These are phyloP conservation scores for Nemania abortiva DNA, from an alignment of 2,329 filamentous ascomycete genomes.

Conservation along the genomic window DNA sequence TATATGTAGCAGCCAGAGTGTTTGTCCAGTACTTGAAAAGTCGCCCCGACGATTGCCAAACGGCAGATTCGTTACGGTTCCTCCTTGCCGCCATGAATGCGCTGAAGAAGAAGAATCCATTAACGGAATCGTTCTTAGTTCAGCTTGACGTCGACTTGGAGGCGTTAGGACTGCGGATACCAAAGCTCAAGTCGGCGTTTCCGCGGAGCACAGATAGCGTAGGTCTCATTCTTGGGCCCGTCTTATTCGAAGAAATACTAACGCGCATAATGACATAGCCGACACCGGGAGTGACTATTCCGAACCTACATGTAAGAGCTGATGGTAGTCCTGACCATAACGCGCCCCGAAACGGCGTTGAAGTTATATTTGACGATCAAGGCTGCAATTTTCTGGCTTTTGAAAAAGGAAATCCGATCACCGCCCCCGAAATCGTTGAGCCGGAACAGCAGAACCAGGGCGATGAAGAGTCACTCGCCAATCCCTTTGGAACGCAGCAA, in stretches of 20 bases:
- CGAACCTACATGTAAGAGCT: constrained; percentile 6
- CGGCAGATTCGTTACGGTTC: constrained; percentile 86
- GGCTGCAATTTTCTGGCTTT: constrained; percentile 37
- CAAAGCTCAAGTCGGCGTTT: constrained; percentile 67
- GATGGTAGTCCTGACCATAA: constrained; percentile 21
- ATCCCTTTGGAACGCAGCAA: constrained; percentile 38
- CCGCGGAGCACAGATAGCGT: constrained; percentile 66
- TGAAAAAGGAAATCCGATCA: constrained; percentile 56
- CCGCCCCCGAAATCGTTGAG: constrained; percentile 57
- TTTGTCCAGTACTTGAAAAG: constrained; percentile 98
- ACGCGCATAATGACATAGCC: constrained; percentile 50
- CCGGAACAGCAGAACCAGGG: constrained; percentile 45
- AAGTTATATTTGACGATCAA: constrained; percentile 57
- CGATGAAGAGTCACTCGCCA: constrained; percentile 21
- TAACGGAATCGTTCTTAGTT: constrained; percentile 94
- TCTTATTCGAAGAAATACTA: not conserved
- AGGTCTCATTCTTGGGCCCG: constrained; percentile 49
- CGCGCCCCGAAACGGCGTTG: constrained; percentile 48
- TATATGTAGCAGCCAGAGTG: constrained; percentile 94
- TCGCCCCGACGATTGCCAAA: constrained; percentile 84
- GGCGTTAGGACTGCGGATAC: constrained; percentile 72
- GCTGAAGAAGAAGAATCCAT: constrained; percentile 85
- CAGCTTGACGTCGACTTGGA: constrained; percentile 94
- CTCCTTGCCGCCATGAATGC: constrained; percentile 91
- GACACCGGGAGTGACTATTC: constrained; percentile 37